Evolutionary conservation across 2,329 filamentous ascomycete genomes (phyloP).

Genomic region (Cladosporium sp.): DNA sequence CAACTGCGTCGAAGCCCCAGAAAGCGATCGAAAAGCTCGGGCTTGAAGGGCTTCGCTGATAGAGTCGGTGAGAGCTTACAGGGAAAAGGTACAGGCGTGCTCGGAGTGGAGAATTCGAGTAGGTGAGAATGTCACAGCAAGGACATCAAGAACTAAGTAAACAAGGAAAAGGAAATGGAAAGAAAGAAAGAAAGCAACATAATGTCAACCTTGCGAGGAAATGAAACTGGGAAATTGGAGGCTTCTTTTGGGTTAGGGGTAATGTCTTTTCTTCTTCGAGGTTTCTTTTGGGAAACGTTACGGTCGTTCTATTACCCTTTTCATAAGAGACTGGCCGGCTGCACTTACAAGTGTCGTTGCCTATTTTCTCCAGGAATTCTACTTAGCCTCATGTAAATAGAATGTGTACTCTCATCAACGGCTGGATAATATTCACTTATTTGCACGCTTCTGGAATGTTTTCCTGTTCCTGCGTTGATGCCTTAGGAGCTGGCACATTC

Average conservation of each 20-base stretch:
- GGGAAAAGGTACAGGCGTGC: conserved; percentile 41
- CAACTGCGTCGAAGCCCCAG: conserved; percentile 36
- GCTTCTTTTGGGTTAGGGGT: not conserved
- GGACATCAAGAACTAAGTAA: not conserved
- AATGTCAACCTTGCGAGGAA: not conserved
- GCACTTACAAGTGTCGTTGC: too few relatives aligned
- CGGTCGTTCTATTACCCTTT: too few relatives aligned
- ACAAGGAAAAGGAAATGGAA: too few relatives aligned
- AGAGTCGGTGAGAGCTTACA: conserved; percentile 45
- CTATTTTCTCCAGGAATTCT: too few relatives aligned
- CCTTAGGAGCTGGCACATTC: too few relatives aligned
- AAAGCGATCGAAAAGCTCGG: conserved; percentile 31
- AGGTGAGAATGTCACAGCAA: not conserved
- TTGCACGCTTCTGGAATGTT: too few relatives aligned
- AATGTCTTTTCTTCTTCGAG: conserved; percentile 2
- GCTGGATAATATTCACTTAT: too few relatives aligned
- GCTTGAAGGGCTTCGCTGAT: conserved; percentile 42
- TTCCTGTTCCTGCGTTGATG: too few relatives aligned
- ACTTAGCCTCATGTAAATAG: too few relatives aligned
- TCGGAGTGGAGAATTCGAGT: conserved; percentile 38
- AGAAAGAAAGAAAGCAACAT: conserved; percentile 2
- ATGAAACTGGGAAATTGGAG: not conserved
- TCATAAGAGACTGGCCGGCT: too few relatives aligned
- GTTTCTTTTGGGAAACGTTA: too few relatives aligned
- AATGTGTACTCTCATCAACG: too few relatives aligned